Conservation (phyloP, 2,329 filamentous ascomycete species). For the Colletotrichum aenigma region DNA sequence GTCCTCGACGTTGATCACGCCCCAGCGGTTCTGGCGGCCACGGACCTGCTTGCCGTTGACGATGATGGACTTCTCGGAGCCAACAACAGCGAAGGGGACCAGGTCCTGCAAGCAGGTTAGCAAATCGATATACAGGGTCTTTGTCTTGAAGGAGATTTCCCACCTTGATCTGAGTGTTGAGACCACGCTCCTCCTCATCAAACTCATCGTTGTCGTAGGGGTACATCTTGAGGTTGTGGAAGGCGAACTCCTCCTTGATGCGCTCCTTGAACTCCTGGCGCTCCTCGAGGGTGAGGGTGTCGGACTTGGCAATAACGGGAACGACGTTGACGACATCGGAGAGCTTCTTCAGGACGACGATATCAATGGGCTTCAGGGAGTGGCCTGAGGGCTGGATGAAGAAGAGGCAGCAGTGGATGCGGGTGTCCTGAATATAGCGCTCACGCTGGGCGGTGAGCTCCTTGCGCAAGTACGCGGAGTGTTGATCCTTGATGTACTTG, state of each 20-base stretch:
- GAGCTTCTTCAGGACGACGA: slow-evolving; percentile 99
- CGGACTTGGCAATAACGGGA: slow-evolving; percentile 97
- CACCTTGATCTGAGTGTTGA: slow-evolving; percentile 97
- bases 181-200: slow-evolving; percentile 91
- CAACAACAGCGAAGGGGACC: slow-evolving; percentile 96
- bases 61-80: slow-evolving; percentile 97
- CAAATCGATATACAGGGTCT: neutral
- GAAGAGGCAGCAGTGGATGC: slow-evolving; percentile 99
- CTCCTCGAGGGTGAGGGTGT: slow-evolving; percentile 95
- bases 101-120: slow-evolving; percentile 68
- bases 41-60: slow-evolving; percentile 97
- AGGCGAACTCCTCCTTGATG: slow-evolving; percentile 99
- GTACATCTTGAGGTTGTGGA: slow-evolving; percentile 99
- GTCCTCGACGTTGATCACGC: slow-evolving; percentile 98
- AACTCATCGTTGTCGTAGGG: slow-evolving; percentile 99
- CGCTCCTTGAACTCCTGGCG: slow-evolving; percentile 95
- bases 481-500: slow-evolving; percentile 99
- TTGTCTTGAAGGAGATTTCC: neutral
- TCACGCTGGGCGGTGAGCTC: slow-evolving; percentile 99
- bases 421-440: slow-evolving; percentile 98
- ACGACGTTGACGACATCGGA: slow-evolving; percentile 99
- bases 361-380: slow-evolving; percentile 98
- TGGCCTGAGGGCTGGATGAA: slow-evolving; percentile 99
- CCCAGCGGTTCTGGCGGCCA: slow-evolving; percentile 98
- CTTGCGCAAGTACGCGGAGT: slow-evolving; percentile 98